phyloP scores from a whole-genome alignment of 371 early-diverging fungal genomes.

The Lichtheimia hyalospora region DNA sequence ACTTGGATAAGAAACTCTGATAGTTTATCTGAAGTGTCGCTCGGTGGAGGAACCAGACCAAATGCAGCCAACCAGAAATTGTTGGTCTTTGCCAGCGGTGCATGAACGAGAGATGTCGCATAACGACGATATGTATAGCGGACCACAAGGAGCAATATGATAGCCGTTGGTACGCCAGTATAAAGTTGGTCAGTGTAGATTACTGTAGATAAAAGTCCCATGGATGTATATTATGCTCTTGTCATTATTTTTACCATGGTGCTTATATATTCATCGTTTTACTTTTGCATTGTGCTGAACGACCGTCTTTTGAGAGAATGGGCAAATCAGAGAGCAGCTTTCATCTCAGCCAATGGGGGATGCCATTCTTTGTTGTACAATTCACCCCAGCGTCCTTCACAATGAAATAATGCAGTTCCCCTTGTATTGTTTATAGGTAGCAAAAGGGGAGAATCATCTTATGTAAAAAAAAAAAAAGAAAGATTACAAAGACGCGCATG shows the following conservation, averaged over 20 bases:
- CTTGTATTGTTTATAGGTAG: no score
- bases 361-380: background rate
- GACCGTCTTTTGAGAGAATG: background rate
- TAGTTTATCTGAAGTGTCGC: conserved; percentile 25
- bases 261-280: background rate
- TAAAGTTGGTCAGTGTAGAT: background rate
- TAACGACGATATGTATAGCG: conserved; percentile 28
- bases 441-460: no score
- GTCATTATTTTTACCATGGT: background rate
- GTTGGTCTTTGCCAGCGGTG: conserved; percentile 26
- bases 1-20: conserved; percentile 38
- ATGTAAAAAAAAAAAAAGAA: no score
- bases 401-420: no score
- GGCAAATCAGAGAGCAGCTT: background rate
- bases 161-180: background rate
- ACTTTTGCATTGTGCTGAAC: background rate
- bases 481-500: no score
- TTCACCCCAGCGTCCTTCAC: no score
- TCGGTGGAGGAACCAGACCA: conserved; percentile 45
- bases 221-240: background rate
- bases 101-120: conserved; percentile 22
- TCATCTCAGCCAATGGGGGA: conserved; percentile 1
- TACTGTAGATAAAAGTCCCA: background rate
- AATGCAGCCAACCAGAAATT: conserved; percentile 34
- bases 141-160: background rate